Base-by-base conservation (phyloP, 2,329 filamentous ascomycete genomes). In the Colletotrichum sublineola region DNA sequence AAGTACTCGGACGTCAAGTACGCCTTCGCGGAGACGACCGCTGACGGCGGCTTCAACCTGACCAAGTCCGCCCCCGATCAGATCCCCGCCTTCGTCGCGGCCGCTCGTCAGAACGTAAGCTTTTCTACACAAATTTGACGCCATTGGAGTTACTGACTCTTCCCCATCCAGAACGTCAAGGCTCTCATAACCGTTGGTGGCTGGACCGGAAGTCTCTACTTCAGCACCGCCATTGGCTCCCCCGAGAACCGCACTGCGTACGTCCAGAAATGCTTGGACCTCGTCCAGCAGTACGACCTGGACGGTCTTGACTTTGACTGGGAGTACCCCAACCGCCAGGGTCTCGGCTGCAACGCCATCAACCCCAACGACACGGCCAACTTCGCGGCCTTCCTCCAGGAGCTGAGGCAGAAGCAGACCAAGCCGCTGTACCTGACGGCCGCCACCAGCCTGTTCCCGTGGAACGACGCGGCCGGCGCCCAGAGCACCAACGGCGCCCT, bases 281-380 rank as follows among this genome's bases (percentile, higher is more conserved):
- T 77, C 18, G 72, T 77, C 44, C 66, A 68, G 31, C 57, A 75
- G 66, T 75, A 74, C 24, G 33, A 72, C 5, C 55, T 76, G 14
- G 74, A 76, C 36, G 75, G 76, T 20, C 56, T 76, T 8, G 75
- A 76, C 63, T 74, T 76, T 12, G 76, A 77, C 63, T 75, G 56
- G n/a, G 76, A 77, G 42, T 77, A 76, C 63, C 75, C 75, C 33
- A 70, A 70, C 70, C 70, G 70, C 42, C 70, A 73, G 55, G 70
- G 70, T 11, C 61, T 73, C 11, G 70, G 70, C 61, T 73, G 70
- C 70, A 73, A 73, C 66, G 36, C 48, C 46, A 73, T 73, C 33
- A 69, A 69, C 55, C 36, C 46, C 52, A 20, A 69, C 48, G 70
- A 73, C 42, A 73, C 70, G 12, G 66, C 70, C 60, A 73, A 73